phyloP scores from a whole-genome alignment of 2,329 filamentous ascomycete species.

The Paecilomyces formosus region DNA sequence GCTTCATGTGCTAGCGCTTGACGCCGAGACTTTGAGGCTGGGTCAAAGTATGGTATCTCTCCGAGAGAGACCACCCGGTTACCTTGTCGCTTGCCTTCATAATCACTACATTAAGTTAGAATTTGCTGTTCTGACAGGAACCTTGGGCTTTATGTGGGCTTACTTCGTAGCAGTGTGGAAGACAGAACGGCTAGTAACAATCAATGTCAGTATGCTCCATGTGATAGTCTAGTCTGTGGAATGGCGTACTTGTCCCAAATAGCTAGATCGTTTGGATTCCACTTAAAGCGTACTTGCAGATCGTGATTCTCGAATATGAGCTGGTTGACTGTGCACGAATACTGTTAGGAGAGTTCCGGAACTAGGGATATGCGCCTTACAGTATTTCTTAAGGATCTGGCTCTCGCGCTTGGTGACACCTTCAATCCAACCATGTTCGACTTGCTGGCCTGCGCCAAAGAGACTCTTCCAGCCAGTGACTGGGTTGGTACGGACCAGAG shows the following conservation, averaged over 20 bases:
- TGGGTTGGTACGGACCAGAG: conserved; percentile 43
- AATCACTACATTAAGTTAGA: background rate
- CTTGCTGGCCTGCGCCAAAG: conserved; percentile 13
- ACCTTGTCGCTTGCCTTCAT: conserved; percentile 3
- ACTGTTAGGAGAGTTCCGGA: background rate
- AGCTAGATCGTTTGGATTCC: conserved; percentile 11
- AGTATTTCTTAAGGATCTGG: conserved; percentile 13
- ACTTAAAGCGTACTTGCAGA: conserved; percentile 10
- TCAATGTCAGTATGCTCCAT: background rate
- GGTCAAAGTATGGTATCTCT: conserved; percentile 11
- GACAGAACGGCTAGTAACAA: conserved; percentile 35
- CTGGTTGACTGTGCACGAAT: background rate
- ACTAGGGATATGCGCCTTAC: conserved; percentile 10
- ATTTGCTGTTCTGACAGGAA: background rate
- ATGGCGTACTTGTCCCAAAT: conserved; percentile 15
- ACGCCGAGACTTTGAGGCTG: conserved; percentile 1
- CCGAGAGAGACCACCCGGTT: conserved; percentile 11
- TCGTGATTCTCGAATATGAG: conserved; percentile 17
- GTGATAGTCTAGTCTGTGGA: background rate
- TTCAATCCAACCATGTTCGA: conserved; percentile 11
- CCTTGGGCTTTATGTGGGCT: background rate
- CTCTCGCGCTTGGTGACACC: conserved; percentile 12
- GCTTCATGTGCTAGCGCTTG: background rate
- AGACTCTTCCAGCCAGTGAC: conserved; percentile 14
- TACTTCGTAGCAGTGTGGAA: conserved; percentile 44